Evolutionary conservation across 441 rosid genomes (phyloP).

Genomic region (Pelargonium australe): DNA sequence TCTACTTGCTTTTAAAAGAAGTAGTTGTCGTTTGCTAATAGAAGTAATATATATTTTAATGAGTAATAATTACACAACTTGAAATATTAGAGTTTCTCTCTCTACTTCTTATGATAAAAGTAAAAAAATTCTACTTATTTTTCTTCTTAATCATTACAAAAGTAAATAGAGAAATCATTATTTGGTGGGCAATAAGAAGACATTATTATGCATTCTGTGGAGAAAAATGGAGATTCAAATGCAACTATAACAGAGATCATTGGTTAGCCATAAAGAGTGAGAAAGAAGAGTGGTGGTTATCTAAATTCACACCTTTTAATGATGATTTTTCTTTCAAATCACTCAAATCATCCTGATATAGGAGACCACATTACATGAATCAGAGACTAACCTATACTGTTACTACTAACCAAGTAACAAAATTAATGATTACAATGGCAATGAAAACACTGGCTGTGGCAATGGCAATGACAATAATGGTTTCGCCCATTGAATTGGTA

Average conservation of each 20-base stretch:
- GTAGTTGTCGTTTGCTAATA: too few relatives aligned
- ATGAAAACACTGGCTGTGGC: neutral
- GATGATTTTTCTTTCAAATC: neutral
- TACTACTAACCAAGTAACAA: too few relatives aligned
- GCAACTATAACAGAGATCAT: conserved; percentile 9
- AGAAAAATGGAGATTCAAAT: neutral
- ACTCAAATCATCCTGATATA: conserved; percentile 9
- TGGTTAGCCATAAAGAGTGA: conserved; percentile 12
- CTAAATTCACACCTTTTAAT: conserved; percentile 16
- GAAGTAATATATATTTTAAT: too few relatives aligned
- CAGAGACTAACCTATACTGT: neutral
- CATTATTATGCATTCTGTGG: conserved; percentile 5
- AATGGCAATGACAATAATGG: neutral
- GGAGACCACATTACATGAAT: conserved; percentile 26
- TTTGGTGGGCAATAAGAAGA: conserved; percentile 17
- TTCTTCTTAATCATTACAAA: too few relatives aligned
- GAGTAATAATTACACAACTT: too few relatives aligned
- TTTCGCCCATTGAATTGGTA: conserved; percentile 6
- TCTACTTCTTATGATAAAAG: too few relatives aligned
- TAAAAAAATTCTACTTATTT: too few relatives aligned
- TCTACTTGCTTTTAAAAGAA: too few relatives aligned
- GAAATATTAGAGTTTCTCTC: too few relatives aligned
- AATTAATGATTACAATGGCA: neutral
- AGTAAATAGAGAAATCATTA: too few relatives aligned
- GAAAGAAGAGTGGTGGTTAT: conserved; percentile 12